Evolutionary conservation across 345 rosid genomes (phyloP), one percentile per base, ranked within the genome.

Genomic region (Barbarea vulgaris): DNA sequence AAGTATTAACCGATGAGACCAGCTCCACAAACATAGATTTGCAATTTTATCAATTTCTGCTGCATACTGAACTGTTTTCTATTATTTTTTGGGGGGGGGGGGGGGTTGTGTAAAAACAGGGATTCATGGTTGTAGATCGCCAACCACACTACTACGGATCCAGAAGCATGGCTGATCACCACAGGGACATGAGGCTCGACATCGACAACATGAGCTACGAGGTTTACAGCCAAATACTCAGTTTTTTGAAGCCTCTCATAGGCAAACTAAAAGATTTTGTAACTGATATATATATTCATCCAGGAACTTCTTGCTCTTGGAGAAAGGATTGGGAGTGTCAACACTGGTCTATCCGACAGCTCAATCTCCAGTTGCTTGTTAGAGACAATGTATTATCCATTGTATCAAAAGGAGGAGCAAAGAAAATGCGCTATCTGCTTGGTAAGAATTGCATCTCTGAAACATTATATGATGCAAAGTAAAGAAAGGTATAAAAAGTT

Each of bases 281-380:
- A 41, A 59, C 51, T 72, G 31, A 77, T 33, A 36, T 60, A 64
- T 19, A 50, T 67, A 25, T 63, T 27, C 21, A 68, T 42, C 25
- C 89, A 93, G 97, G 98, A 93, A 51, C 80, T 93, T 56, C 88
- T 93, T 76, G 97, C 88, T 42, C 77, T 93, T 27, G 97, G 92
- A 22, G 98, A 91, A 80, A 91, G 96, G 77, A 93, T 93, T 33
- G 98, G 97, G 48, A 85, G 65, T 62, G 97, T 91, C 31, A 91
- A 76, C 75, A 93, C 97, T 4, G 97, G 98, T 46, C 77, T 93
- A 82, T 82, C 96, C 3, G 91, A 82, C 70, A 87, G 79, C 42
- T 64, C 63, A 44, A 75, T 91, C 80, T 73, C 88, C 7, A 85
- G 83, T 67, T 83, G 92, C 72, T 69, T 93, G 86, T 80, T 73